These are phyloP conservation scores for Pseudopyrenochaeta lycopersici DNA, from an alignment of 2,329 filamentous ascomycete genomes.

Conservation along the genomic window DNA sequence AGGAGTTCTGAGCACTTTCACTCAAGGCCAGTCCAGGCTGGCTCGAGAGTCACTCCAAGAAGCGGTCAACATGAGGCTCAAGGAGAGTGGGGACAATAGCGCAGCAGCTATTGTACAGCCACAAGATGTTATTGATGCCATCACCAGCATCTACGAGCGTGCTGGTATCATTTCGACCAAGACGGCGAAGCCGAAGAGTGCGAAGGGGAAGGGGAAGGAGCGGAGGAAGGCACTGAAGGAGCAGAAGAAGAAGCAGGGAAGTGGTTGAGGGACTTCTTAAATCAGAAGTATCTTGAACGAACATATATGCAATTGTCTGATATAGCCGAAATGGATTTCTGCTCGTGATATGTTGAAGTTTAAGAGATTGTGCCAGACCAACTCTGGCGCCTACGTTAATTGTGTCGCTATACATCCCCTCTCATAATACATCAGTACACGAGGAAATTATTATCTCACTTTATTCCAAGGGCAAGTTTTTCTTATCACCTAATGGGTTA, in stretches of 20 bases:
- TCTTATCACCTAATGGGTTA: too few relatives aligned
- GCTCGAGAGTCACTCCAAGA: slow-evolving; percentile 6
- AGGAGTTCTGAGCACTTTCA: slow-evolving; percentile 5
- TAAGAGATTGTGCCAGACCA: too few relatives aligned
- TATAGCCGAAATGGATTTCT: too few relatives aligned
- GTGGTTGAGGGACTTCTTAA: not conserved
- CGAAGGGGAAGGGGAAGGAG: slow-evolving; percentile 11
- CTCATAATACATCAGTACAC: too few relatives aligned
- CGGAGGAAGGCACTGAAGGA: slow-evolving; percentile 6
- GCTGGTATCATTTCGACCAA: slow-evolving; percentile 12
- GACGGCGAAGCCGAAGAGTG: slow-evolving; percentile 12
- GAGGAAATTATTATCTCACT: too few relatives aligned
- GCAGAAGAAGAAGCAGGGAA: slow-evolving; percentile 4
- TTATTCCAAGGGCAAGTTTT: too few relatives aligned
- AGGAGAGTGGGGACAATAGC: slow-evolving; percentile 3
- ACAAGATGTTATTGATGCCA: slow-evolving; percentile 13
- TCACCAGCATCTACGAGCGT: slow-evolving; percentile 14
- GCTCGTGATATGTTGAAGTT: too few relatives aligned
- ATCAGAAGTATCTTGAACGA: too few relatives aligned
- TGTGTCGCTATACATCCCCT: too few relatives aligned
- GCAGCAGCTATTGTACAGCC: not conserved
- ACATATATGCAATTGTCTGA: too few relatives aligned
- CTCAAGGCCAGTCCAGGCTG: slow-evolving; percentile 14
- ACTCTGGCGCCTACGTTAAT: too few relatives aligned
- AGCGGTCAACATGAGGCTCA: slow-evolving; percentile 5